Evolutionary conservation across 371 early-diverging fungal species (phyloP).

Genomic region (Quaeritorhiza haematococci): DNA sequence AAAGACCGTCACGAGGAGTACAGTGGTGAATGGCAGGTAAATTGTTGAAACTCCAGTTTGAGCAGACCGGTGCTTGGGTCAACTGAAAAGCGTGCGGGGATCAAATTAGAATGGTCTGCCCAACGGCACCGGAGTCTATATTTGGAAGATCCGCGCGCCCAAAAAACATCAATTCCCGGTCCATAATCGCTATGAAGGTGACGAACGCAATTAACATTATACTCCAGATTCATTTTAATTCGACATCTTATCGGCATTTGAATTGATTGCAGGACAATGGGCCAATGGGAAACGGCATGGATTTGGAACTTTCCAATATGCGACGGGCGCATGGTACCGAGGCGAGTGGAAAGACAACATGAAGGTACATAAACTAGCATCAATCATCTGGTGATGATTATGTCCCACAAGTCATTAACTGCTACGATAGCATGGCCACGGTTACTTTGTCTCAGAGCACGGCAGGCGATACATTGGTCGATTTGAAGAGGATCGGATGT

Average conservation of each 20-base stretch:
- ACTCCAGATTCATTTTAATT: not conserved
- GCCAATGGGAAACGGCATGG: constrained; percentile 36
- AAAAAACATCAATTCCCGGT: constrained; percentile 32
- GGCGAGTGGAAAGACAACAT: constrained; percentile 46
- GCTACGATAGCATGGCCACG: constrained; percentile 28
- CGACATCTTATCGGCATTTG: not conserved
- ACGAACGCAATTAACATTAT: too few species aligned
- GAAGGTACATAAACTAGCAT: constrained; percentile 23
- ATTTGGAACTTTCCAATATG: constrained; percentile 37
- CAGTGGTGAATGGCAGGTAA: constrained; percentile 44
- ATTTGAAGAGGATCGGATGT: constrained; percentile 33
- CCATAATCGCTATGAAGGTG: constrained; percentile 39
- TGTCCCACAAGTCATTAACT: not conserved
- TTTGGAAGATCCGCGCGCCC: constrained; percentile 23
- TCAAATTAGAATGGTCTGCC: constrained; percentile 31
- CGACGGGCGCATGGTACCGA: constrained; percentile 38
- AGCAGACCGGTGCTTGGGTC: not conserved
- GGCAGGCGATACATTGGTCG: constrained; percentile 37
- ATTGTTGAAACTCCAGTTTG: constrained; percentile 4
- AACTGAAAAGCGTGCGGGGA: not conserved
- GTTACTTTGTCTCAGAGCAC: constrained; percentile 31
- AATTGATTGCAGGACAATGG: constrained; percentile 29
- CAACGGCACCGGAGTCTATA: constrained; percentile 40
- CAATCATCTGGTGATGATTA: not conserved
- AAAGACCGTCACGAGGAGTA: constrained; percentile 34